These are phyloP conservation scores for Rhytidhysteron rufulum DNA, from an alignment of 2,329 filamentous ascomycete genomes.

Conservation along the genomic window DNA sequence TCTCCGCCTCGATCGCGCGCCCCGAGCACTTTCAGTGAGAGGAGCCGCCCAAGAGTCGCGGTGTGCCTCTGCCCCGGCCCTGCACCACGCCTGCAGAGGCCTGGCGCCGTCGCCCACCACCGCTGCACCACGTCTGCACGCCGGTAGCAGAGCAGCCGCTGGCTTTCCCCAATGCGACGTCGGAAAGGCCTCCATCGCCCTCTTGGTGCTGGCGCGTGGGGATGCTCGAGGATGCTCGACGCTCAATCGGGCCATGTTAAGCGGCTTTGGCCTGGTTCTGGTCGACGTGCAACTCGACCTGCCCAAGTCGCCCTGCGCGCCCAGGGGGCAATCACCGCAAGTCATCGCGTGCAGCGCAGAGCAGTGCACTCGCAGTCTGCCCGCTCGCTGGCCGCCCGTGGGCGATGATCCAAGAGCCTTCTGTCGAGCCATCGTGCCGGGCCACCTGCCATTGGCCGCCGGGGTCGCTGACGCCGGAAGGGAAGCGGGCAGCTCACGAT, in stretches of 20 bases:
- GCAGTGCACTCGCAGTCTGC: no score
- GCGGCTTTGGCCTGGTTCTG: conserved; percentile 24
- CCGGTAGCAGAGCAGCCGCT: conserved; percentile 14
- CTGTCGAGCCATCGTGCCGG: conserved; percentile 16
- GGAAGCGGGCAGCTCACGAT: no score
- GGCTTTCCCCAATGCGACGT: conserved; percentile 11
- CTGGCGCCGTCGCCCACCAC: conserved; percentile 9
- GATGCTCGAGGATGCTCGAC: conserved; percentile 14
- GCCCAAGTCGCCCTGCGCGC: no score
- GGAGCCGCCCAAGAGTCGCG: conserved; percentile 25
- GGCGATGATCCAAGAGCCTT: background rate
- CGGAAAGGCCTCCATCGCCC: conserved; percentile 7
- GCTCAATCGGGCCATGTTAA: conserved; percentile 24
- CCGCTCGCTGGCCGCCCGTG: no score
- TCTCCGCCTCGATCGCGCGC: conserved; percentile 37
- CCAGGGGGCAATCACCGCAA: background rate
- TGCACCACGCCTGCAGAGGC: conserved; percentile 13
- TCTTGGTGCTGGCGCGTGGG: conserved; percentile 6
- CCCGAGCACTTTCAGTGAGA: conserved; percentile 31
- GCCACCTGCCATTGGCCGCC: conserved; percentile 2
- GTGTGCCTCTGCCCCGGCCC: conserved; percentile 26
- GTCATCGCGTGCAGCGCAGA: conserved; percentile 13
- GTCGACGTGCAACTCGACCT: conserved; percentile 8
- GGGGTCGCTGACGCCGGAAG: conserved; percentile 3
- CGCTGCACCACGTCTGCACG: conserved; percentile 12